A percentile compares a stretch with the other conserved stretches of the same genome.
These are phyloP conservation scores for Cladophialophora carrionii DNA, from an alignment of 2,329 filamentous ascomycete species.

Conservation along the genomic window DNA sequence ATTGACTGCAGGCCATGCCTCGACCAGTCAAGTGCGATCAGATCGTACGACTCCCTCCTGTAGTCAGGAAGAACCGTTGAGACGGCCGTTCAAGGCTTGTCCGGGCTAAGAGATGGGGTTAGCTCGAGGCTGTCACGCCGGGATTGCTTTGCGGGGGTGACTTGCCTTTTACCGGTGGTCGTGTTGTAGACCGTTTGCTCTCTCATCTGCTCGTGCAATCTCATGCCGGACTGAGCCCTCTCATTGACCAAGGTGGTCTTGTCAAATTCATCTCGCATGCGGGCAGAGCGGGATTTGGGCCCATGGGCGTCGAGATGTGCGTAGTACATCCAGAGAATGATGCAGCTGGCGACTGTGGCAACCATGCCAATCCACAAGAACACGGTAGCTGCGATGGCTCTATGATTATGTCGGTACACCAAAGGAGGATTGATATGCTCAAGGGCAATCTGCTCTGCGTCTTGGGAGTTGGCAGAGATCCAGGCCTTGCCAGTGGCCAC, in stretches of 20 bases:
- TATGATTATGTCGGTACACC: conserved; percentile 55
- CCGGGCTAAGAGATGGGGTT: neutral
- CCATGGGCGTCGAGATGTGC: conserved; percentile 31
- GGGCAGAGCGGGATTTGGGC: conserved; percentile 29
- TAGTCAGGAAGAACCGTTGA: neutral
- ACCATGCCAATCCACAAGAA: conserved; percentile 59
- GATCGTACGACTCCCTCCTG: neutral
- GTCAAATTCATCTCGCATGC: conserved; percentile 30
- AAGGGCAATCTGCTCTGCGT: conserved; percentile 40
- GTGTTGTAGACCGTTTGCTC: conserved; percentile 6
- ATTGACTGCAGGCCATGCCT: neutral
- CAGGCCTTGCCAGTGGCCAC: conserved; percentile 53
- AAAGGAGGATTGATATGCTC: conserved; percentile 40
- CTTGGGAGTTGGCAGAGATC: conserved; percentile 47
- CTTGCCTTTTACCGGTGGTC: neutral
- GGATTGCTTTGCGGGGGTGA: neutral
- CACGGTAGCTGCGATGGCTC: conserved; percentile 56
- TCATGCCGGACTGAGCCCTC: conserved; percentile 13
- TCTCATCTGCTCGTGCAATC: conserved; percentile 20
- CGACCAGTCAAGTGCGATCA: too few relatives aligned
- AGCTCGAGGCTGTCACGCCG: neutral
- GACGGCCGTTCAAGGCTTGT: neutral
- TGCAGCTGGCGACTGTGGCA: conserved; percentile 48
- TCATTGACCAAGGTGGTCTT: conserved; percentile 28
- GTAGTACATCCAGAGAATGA: conserved; percentile 34